Evolutionary conservation across 2,329 filamentous ascomycete species (phyloP).

Genomic region (Chrysosporium queenslandicum): DNA sequence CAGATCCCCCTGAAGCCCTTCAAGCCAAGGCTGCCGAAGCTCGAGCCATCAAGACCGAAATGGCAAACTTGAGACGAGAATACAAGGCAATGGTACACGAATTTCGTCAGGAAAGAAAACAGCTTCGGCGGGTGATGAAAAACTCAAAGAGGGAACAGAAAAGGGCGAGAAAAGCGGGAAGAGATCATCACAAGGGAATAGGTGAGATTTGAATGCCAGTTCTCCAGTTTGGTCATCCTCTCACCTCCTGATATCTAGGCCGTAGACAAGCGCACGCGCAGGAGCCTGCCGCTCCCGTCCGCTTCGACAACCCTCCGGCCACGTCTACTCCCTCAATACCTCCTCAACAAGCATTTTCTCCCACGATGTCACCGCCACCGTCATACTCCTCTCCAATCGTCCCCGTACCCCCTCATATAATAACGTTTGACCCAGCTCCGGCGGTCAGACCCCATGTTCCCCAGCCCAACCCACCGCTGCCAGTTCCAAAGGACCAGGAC

Average conservation of each 20-base stretch:
- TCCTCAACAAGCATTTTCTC: background rate
- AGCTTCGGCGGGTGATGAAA: conserved; percentile 18
- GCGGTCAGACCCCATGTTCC: background rate
- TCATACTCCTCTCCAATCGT: background rate
- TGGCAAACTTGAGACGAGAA: conserved; percentile 30
- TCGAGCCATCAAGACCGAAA: conserved; percentile 30
- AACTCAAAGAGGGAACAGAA: conserved; percentile 17
- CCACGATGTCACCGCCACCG: background rate
- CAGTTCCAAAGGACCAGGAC: background rate
- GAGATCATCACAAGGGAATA: conserved; percentile 12
- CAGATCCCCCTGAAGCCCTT: background rate
- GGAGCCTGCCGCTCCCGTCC: background rate
- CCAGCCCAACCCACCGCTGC: background rate
- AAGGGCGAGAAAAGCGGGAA: conserved; percentile 12
- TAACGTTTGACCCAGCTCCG: background rate
- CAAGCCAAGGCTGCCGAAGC: conserved; percentile 20
- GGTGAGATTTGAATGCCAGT: background rate
- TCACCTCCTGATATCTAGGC: background rate
- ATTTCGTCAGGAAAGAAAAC: conserved; percentile 21
- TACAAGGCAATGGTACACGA: conserved; percentile 29
- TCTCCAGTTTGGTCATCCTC: background rate
- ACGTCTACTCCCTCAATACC: background rate
- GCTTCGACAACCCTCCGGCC: background rate
- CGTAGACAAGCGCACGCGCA: background rate
- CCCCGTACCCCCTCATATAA: background rate